phyloP scores from a whole-genome alignment of 106 monocot genomes.

The Narthecium ossifragum region DNA sequence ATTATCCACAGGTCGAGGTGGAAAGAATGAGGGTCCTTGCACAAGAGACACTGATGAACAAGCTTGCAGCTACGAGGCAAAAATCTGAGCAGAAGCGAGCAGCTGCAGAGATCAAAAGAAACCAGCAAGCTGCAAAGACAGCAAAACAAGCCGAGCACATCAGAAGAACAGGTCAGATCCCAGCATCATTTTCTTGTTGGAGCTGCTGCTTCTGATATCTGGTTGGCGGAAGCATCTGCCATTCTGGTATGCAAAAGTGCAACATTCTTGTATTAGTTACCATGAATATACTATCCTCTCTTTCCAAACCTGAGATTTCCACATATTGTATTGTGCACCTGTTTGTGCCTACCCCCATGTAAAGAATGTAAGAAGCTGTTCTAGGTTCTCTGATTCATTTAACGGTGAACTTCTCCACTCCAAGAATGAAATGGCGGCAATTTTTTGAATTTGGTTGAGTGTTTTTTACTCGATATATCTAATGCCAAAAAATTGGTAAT shows the following conservation, averaged over 20 bases:
- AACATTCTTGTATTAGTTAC: not conserved
- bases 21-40: constrained; percentile 47
- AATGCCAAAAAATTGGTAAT: too few relatives aligned
- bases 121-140: constrained; percentile 35
- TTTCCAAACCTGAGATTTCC: too few relatives aligned
- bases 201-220: constrained; percentile 29
- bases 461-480: too few relatives aligned
- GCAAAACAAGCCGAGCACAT: constrained; percentile 52
- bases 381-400: too few relatives aligned
- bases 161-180: constrained; percentile 38
- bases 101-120: constrained; percentile 42
- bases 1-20: constrained; percentile 48
- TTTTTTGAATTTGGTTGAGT: too few relatives aligned
- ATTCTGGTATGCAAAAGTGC: not conserved
- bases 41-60: constrained; percentile 51
- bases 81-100: constrained; percentile 52
- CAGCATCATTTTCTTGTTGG: constrained; percentile 46
- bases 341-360: not conserved
- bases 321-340: not conserved
- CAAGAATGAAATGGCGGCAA: too few relatives aligned
- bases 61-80: constrained; percentile 33
- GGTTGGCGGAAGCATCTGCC: not conserved
- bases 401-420: too few relatives aligned
- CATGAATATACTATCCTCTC: too few relatives aligned
- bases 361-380: constrained; percentile 1